phyloP scores from a whole-genome alignment of 1,284 basidiomycete species.

The Irpex lacteus region DNA sequence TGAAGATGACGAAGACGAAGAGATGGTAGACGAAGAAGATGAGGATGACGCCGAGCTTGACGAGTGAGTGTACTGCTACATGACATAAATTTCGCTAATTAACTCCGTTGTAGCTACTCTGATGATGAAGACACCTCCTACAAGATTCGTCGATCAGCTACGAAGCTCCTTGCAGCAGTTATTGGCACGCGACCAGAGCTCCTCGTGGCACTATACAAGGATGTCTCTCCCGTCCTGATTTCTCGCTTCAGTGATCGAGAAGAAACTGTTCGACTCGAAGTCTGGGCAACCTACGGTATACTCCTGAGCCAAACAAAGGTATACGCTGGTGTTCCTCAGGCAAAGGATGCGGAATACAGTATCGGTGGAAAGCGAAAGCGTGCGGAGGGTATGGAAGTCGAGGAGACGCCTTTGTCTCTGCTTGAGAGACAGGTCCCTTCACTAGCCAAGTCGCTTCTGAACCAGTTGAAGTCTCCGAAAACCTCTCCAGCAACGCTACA shows the following conservation, averaged over 20 bases:
- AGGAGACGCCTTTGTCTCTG: slow-evolving; percentile 72
- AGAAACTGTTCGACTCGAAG: slow-evolving; percentile 92
- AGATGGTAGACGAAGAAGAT: slow-evolving; percentile 75
- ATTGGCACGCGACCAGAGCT: slow-evolving; percentile 89
- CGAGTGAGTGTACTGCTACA: slow-evolving; percentile 42
- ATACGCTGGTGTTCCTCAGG: slow-evolving; percentile 60
- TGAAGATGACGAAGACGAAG: slow-evolving; percentile 77
- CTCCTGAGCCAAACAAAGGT: slow-evolving; percentile 83
- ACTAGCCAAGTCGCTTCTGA: slow-evolving; percentile 79
- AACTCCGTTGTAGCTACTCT: slow-evolving; percentile 65
- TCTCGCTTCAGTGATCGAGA: slow-evolving; percentile 93
- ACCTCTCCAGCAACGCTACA: slow-evolving; percentile 80
- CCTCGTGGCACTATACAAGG: slow-evolving; percentile 75
- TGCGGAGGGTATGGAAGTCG: slow-evolving; percentile 74
- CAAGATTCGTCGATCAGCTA: slow-evolving; percentile 93
- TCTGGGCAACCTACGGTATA: slow-evolving; percentile 83
- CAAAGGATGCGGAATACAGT: slow-evolving; percentile 46
- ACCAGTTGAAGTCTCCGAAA: slow-evolving; percentile 81
- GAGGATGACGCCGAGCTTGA: slow-evolving; percentile 81
- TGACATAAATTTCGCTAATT: not conserved
- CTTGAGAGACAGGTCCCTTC: slow-evolving; percentile 74
- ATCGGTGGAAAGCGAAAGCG: slow-evolving; percentile 77
- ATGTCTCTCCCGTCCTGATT: slow-evolving; percentile 85
- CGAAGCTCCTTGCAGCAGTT: slow-evolving; percentile 84
- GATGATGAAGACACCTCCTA: slow-evolving; percentile 99